Base-by-base conservation (phyloP, 2,329 filamentous ascomycete genomes). In the Coleophoma crateriformis region DNA sequence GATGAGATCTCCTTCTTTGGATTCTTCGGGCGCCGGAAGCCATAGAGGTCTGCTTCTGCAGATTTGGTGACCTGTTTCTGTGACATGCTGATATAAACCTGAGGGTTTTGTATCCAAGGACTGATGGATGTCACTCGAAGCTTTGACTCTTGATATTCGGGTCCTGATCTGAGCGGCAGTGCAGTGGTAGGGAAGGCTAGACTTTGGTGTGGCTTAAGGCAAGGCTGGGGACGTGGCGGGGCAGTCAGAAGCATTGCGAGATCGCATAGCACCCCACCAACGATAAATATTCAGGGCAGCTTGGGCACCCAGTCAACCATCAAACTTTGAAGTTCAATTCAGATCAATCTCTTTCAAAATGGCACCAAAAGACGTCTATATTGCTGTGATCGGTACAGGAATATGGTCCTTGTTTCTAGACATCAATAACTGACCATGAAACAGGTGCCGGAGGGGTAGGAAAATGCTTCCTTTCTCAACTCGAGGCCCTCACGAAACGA, bases 401-500 rank as follows among this genome's bases (percentile, higher is more conserved):
- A 34, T 44, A n/a, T 39, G 27, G 48, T 40, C 42, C 42, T 52
- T 50, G 19, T 40, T 52, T 57, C 49, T 50, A 52, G 54, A 34
- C 44, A 44, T 39, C 33, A 44, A 49, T 49, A 54, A 34, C 52
- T 58, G 13, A 52, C 58, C 43, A 35, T 35, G 33, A 33, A 52
- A 56, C 64, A 95, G 91, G 94, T 64, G 88, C 87, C 61, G 94
- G 94, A 60, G 92, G 92, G 57, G 94, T 97, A 54, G 94, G 94
- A 64, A 91, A 91, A 70, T 83, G 82, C 71, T 96, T 97, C 76
- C 81, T 97, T 55, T 76, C 77, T 58, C 94, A 97, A 71, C 82
- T 97, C 51, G 75, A 85, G 56, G 66, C 73, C 53, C 79, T 94
- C 52, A 76, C 81, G 45, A 73, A 78, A 55, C 82, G 86, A 54